phyloP scores from a whole-genome alignment of 2,329 filamentous ascomycete species.

The Venturia oleaginea region DNA sequence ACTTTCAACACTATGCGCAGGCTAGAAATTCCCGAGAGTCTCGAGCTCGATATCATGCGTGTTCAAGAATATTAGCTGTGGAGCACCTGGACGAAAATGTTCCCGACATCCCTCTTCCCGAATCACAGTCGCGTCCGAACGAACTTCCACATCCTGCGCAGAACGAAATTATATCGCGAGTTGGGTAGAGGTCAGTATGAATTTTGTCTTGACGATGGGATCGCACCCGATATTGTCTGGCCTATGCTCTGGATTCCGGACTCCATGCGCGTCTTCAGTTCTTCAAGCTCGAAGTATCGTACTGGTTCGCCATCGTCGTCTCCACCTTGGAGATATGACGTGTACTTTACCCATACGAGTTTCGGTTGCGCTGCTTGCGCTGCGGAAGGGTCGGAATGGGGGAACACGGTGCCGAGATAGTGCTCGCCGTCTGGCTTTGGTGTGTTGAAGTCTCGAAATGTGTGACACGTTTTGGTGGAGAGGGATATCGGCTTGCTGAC shows the following conservation, averaged over 20 bases:
- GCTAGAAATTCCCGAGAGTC: too few relatives aligned
- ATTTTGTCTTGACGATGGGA: neutral
- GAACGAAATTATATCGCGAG: too few relatives aligned
- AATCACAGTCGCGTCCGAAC: too few relatives aligned
- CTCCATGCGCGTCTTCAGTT: neutral
- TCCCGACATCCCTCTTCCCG: too few relatives aligned
- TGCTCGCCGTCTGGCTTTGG: neutral
- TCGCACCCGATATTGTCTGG: neutral
- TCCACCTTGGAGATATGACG: neutral
- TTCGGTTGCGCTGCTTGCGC: neutral
- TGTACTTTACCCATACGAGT: neutral
- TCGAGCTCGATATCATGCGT: too few relatives aligned
- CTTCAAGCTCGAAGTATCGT: neutral
- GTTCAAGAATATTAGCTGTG: too few relatives aligned
- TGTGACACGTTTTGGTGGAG: neutral
- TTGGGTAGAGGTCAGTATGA: neutral
- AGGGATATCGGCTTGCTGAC: neutral
- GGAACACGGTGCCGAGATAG: neutral
- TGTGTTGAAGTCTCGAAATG: neutral
- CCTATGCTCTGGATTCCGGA: too few relatives aligned
- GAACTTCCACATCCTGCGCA: too few relatives aligned
- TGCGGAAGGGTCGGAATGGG: neutral
- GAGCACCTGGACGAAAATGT: too few relatives aligned
- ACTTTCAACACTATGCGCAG: too few relatives aligned
- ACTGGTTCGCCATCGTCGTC: neutral